Base-by-base conservation (phyloP, 352 stramenopile species). In the Phytopythium helicoides region DNA sequence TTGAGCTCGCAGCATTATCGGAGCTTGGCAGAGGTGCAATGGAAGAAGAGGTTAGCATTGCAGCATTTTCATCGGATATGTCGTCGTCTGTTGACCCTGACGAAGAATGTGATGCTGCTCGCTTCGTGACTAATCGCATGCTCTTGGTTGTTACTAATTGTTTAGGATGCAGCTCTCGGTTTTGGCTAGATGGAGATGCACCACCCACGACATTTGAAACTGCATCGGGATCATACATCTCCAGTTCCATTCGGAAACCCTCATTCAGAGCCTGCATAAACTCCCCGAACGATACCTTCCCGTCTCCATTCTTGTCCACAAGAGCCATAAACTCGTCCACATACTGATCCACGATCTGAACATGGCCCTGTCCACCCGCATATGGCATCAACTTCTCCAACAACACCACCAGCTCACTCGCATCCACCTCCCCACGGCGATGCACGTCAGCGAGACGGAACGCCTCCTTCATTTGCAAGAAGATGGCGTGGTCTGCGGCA, bases 251-350 rank as follows among this genome's bases (percentile, higher is more conserved):
- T 0, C 74, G 64, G 46, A 92, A 85, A 16, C 81, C 81, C 22
- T 86, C 66, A 55, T 92, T 77, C 4, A 92, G 48, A 0, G 79
- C 81, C 46, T 89, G 59, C 79, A 89, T 90, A 56, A 92, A 90
- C 56, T 92, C 82, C 0, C 56, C 46, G 37, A 88, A 88, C 28
- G 79, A 81, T 22, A 92, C 66, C 50, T 80, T 73, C 26, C 76
- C 81, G 53, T 86, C 73, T 9, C 75, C 49, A 42, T 92, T 74
- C 39, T 73, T 74, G 57, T 92, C 81, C 37, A 90, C 81, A 6
- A 89, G 54, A 6, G 55, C 31, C 76, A 92, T 89, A 46, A 92
- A 92, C 39, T 89, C 76, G 6, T 77, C 76, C 14, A 92, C 76
- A 22, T 92, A 92, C 37, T 88, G 62, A 22, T 90, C 75, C 54